Percentiles rank a stretch among this genome's conserved stretches.
These are phyloP conservation scores for Trametes sanguinea DNA, from an alignment of 768 basidiomycete species.

Conservation along the genomic window DNA sequence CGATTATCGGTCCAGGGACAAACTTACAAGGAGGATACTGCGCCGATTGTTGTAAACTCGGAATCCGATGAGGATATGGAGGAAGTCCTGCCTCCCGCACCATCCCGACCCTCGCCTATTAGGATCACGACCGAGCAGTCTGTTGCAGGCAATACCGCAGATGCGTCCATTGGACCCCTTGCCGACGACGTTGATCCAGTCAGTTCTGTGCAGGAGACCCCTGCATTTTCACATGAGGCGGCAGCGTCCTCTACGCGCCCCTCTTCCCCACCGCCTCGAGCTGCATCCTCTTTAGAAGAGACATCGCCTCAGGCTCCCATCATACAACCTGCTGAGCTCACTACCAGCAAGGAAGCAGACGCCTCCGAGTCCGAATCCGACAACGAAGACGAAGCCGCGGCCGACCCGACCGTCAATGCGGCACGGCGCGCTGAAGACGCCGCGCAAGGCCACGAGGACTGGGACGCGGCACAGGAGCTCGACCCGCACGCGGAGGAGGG, in stretches of 20 bases:
- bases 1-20: too few relatives aligned
- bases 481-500: slow-evolving; percentile 76
- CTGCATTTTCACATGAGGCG: not conserved
- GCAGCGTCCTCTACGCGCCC: not conserved
- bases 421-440: slow-evolving; percentile 32
- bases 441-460: slow-evolving; percentile 44
- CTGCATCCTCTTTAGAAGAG: not conserved
- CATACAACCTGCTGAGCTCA: not conserved
- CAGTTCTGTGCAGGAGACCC: not conserved
- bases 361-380: slow-evolving; percentile 17
- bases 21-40: not conserved
- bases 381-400: slow-evolving; percentile 30
- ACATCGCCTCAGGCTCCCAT: not conserved
- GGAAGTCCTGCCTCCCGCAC: slow-evolving; percentile 32
- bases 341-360: not conserved
- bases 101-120: not conserved
- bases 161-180: not conserved
- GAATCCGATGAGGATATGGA: slow-evolving; percentile 45
- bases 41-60: not conserved
- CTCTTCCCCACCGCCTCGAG: not conserved
- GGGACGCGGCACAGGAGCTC: slow-evolving; percentile 88
- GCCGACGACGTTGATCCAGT: not conserved
- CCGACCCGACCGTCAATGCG: slow-evolving; percentile 3
- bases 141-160: not conserved
- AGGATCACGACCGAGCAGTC: not conserved